Percentiles rank a stretch among this genome's conserved stretches.
These are phyloP conservation scores for Talaromyces rugulosus DNA, from an alignment of 2,329 filamentous ascomycete species.

Conservation along the genomic window DNA sequence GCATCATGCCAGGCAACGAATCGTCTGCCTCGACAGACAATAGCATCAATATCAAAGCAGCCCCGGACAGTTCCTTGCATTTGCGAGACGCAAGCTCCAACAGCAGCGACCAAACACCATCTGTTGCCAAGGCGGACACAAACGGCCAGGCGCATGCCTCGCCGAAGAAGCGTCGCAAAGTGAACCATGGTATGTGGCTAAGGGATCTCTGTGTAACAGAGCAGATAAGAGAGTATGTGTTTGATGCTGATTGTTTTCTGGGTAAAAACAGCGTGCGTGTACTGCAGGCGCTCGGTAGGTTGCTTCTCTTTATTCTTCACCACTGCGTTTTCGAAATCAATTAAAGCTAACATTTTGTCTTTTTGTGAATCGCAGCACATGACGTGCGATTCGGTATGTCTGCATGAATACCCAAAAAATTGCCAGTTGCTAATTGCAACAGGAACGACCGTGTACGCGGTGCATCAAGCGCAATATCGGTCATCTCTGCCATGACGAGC, in stretches of 20 bases:
- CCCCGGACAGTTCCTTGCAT: neutral
- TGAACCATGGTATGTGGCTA: conserved; percentile 68
- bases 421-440: conserved; percentile 31
- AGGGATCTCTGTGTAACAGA: conserved; percentile 9
- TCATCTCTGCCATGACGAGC: conserved; percentile 96
- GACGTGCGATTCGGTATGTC: conserved; percentile 78
- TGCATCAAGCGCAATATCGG: conserved; percentile 99
- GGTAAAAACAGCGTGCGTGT: conserved; percentile 69
- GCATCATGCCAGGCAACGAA: neutral
- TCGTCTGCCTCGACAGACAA: conserved; percentile 18
- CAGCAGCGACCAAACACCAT: conserved; percentile 16
- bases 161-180: conserved; percentile 81
- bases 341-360: conserved; percentile 27
- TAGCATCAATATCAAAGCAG: conserved; percentile 16
- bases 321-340: neutral
- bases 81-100: neutral
- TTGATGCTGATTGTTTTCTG: conserved; percentile 16
- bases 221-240: neutral
- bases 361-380: conserved; percentile 61
- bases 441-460: conserved; percentile 94
- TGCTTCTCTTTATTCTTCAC: conserved; percentile 25
- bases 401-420: neutral
- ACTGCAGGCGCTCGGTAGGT: conserved; percentile 87
- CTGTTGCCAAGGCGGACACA: conserved; percentile 31
- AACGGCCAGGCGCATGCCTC: conserved; percentile 41